phyloP scores from a whole-genome alignment of 345 rosid species.

The Conringia planisiliqua region DNA sequence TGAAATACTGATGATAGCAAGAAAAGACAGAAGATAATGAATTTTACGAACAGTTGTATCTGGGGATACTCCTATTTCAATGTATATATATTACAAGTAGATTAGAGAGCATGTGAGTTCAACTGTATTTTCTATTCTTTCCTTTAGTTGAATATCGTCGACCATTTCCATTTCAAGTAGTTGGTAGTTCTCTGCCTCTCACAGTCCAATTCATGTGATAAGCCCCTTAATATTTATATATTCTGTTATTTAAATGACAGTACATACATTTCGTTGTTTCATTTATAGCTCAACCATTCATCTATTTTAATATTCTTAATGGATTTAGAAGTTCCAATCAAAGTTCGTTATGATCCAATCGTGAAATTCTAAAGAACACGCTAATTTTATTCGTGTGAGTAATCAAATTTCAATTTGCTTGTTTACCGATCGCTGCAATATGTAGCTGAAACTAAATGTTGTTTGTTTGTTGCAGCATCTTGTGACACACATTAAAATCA shows the following conservation, averaged over 20 bases:
- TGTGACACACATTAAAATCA: no score
- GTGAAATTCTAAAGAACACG: neutral
- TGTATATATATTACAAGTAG: constrained; percentile 17
- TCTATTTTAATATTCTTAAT: neutral
- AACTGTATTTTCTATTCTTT: neutral
- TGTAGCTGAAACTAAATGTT: no score
- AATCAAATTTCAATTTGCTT: neutral
- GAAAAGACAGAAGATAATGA: neutral
- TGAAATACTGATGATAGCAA: neutral
- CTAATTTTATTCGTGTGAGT: neutral
- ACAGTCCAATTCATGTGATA: neutral
- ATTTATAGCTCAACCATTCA: neutral
- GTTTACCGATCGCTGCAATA: no score
- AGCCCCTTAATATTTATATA: neutral
- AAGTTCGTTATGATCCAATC: neutral
- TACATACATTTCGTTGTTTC: neutral
- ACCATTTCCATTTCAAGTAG: constrained; percentile 3
- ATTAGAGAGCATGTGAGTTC: constrained; percentile 7
- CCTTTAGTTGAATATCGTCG: neutral
- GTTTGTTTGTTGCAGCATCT: no score
- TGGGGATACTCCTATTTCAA: neutral
- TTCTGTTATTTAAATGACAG: neutral
- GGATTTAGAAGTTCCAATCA: neutral
- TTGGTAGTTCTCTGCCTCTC: neutral
- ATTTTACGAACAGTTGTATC: neutral